Evolutionary conservation across 2,329 filamentous ascomycete genomes (phyloP), one percentile per base, ranked within the genome.

Genomic region (Zasmidium citrigriseum): DNA sequence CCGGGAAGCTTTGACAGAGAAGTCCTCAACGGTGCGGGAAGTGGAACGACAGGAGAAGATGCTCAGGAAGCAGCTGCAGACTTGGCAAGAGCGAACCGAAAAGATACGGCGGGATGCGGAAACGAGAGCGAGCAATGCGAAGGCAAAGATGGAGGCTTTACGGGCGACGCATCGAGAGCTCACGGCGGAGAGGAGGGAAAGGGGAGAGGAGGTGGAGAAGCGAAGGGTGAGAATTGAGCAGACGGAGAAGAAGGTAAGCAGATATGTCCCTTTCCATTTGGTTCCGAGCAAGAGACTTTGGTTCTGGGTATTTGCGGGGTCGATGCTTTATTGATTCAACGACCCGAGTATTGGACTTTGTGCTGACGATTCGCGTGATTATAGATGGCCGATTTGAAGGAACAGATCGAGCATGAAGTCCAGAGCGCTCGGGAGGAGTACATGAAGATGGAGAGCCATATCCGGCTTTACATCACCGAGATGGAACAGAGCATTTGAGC

Each of bases 401-500:
- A 98, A 74, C 96, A 95, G 69, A 96, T 99, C 63, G 93, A 98
- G 72, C 93, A 89, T 61, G 95, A 99, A 76, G 89, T 98, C 9
- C 90, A 95, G 72, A 86, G 85, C 56, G 92, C 95, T 1, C 87
- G 96, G 68, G 93, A 96, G 65, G 91, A 98, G 79, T 99, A 96
- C 76, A 83, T 96, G 72, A 97, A 97, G 85, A 89, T 99, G 86
- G 93, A 98, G 75, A 89, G 91, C 38, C 95, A 99, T 73, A 96
- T 99, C 75, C 93, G 93, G 77, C 82, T 98, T 62, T 99, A 99
- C 80, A 96, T 99, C 71, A 96, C 90, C 3, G 95, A 99, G 82
- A 97, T 99, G 93, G 95, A 98, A 77, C 93, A 97, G 77, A 89
- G 88, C 57, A 85, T 95, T 66, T 72, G 65, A 69, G 58, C 7